Percentiles rank a stretch among this genome's conserved stretches.
phyloP scores from a whole-genome alignment of 345 rosid species.

The Anastatica hierochuntica region DNA sequence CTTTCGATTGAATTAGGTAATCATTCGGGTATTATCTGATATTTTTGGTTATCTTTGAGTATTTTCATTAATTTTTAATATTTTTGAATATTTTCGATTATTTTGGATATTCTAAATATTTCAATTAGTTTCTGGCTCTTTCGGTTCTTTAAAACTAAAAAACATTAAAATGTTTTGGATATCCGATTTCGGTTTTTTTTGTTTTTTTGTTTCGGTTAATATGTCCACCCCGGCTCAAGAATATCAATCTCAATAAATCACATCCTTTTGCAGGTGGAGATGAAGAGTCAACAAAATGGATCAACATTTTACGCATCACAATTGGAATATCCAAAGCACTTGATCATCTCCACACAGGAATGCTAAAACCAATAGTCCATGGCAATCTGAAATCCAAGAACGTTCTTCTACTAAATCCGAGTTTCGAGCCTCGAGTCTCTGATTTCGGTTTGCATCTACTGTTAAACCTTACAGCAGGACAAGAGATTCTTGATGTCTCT shows the following conservation, averaged over 20 bases:
- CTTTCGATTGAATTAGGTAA: too few species aligned
- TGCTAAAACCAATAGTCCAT: slow-evolving; percentile 49
- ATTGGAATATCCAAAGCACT: slow-evolving; percentile 58
- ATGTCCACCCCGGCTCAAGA: too few species aligned
- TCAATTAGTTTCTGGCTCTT: too few species aligned
- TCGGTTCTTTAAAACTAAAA: too few species aligned
- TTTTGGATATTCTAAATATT: too few species aligned
- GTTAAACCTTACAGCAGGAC: slow-evolving; percentile 51
- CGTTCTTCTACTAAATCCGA: slow-evolving; percentile 45
- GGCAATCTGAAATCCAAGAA: slow-evolving; percentile 86
- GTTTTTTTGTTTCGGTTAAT: too few species aligned
- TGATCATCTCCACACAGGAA: slow-evolving; percentile 66
- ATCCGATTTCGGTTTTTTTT: too few species aligned
- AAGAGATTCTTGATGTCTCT: slow-evolving; percentile 71
- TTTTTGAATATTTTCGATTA: too few species aligned
- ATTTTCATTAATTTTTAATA: too few species aligned
- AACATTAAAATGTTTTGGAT: too few species aligned
- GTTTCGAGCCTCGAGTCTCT: slow-evolving; percentile 44
- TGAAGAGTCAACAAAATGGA: slow-evolving; percentile 50
- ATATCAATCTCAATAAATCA: not conserved
- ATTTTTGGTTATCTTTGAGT: too few species aligned
- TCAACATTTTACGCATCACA: slow-evolving; percentile 41
- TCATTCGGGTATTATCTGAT: too few species aligned
- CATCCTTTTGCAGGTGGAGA: slow-evolving; percentile 39
- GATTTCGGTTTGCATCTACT: slow-evolving; percentile 67